Evolutionary conservation across 768 basidiomycete genomes (phyloP), one percentile per base, ranked within the genome.

Genomic region (Phylloporus rhodoxanthus): DNA sequence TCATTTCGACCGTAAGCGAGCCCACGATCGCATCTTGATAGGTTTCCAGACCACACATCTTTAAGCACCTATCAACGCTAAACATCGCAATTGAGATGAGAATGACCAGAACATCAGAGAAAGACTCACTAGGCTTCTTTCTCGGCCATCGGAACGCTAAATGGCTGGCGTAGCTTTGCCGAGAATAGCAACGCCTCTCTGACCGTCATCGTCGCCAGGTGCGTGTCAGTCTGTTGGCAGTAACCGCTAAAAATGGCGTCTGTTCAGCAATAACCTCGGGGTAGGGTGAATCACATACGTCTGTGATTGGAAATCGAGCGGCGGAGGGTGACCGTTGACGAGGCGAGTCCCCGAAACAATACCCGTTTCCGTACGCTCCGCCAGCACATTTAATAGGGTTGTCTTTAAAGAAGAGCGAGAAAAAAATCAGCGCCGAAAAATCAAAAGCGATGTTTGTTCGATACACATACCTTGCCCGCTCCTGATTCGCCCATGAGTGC

Each of bases 151-250:
- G 87, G 72, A 6, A 90, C 84, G 1, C 73, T 71, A 0, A 73
- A 68, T 0, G 87, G 87, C 61, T 92, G 91, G 25, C 91, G 82
- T 15, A 92, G 67, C 47, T 78, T 80, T 4, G 91, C 91, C 6
- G 89, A 91, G 68, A 90, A 85, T 30, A 79, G 67, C 6, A 93
- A 68, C 0, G 90, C 87, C 57, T 93, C 90, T 34, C 86, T 75
- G 6, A 93, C 89, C 2, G 88, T 91, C 19, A 80, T 72, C 8
- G 81, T 82, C 23, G 77, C 76, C 14, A 86, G 75, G 66, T 93
- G 91, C 0, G 84, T 85, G 57, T 91, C 89, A 69, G 79, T 80
- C 63, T 95, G 92, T 60, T 94, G 90, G 50, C 84, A 87, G 59
- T 91, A 94, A 0, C 88, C 90, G 42, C 82, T 85, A 21, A 48